phyloP scores from a whole-genome alignment of 2,329 filamentous ascomycete genomes.

The Arthrobotrys entomopaga region DNA sequence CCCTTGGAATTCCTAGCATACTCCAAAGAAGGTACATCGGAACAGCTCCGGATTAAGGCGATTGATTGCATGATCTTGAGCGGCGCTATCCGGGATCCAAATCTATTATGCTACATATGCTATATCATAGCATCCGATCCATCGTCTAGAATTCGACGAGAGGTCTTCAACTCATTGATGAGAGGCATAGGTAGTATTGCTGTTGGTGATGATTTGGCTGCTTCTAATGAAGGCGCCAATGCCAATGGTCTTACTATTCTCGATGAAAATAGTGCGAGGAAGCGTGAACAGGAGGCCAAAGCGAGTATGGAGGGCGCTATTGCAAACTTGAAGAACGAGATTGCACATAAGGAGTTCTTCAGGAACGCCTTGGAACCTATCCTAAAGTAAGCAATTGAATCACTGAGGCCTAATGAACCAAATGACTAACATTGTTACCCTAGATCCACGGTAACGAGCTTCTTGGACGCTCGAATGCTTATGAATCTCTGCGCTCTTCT shows the following conservation, averaged over 20 bases:
- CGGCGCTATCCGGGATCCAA: slow-evolving; percentile 69
- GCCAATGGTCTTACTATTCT: slow-evolving; percentile 65
- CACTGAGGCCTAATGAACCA: neutral
- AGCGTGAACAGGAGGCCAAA: slow-evolving; percentile 65
- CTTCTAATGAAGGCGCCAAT: slow-evolving; percentile 56
- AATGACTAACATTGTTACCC: slow-evolving; percentile 8
- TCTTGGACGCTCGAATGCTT: slow-evolving; percentile 66
- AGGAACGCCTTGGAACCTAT: slow-evolving; percentile 66
- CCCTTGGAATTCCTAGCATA: slow-evolving; percentile 73
- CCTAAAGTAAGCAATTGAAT: slow-evolving; percentile 59
- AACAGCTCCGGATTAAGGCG: slow-evolving; percentile 73
- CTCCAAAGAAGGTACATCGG: slow-evolving; percentile 72
- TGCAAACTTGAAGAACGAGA: slow-evolving; percentile 65
- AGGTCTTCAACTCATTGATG: slow-evolving; percentile 70
- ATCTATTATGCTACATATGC: slow-evolving; percentile 69
- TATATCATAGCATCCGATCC: slow-evolving; percentile 71
- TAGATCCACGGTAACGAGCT: slow-evolving; percentile 65
- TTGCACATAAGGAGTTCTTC: slow-evolving; percentile 65
- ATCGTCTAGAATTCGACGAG: slow-evolving; percentile 72
- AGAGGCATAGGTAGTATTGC: slow-evolving; percentile 72
- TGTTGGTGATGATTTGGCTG: slow-evolving; percentile 68
- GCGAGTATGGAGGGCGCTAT: slow-evolving; percentile 66
- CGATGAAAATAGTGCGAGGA: slow-evolving; percentile 64
- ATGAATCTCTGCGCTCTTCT: slow-evolving; percentile 67
- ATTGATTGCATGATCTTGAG: slow-evolving; percentile 73